Percentiles rank a stretch among this genome's conserved stretches.
Conservation (phyloP, 345 rosid species). For the Rhodamnia rubescens region DNA sequence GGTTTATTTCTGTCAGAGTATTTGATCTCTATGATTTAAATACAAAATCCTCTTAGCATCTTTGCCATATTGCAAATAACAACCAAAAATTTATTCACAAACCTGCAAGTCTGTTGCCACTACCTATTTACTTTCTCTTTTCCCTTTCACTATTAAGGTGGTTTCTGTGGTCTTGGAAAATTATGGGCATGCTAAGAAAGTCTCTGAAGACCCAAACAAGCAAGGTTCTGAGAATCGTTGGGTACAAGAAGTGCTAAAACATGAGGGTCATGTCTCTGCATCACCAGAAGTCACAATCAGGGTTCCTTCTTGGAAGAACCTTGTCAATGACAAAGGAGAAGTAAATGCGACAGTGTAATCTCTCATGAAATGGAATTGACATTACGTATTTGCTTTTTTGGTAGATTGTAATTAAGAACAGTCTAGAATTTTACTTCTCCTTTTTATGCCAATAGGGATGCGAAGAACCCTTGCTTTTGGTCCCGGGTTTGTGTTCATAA, state of each 20-base stretch:
- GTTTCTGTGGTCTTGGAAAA: slow-evolving; percentile 87
- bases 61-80: background rate
- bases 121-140: background rate
- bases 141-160: slow-evolving; percentile 29
- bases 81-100: background rate
- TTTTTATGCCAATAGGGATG: slow-evolving; percentile 52
- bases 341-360: slow-evolving; percentile 53
- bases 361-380: slow-evolving; percentile 8
- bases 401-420: background rate
- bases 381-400: background rate
- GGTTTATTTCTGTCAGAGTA: background rate
- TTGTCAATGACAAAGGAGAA: slow-evolving; percentile 80
- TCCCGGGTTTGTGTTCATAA: slow-evolving; percentile 82
- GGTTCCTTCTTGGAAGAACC: slow-evolving; percentile 64
- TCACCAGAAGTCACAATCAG: slow-evolving; percentile 25
- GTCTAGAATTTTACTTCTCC: slow-evolving; percentile 2
- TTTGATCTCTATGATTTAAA: background rate
- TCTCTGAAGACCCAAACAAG: slow-evolving; percentile 14
- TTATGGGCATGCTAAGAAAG: slow-evolving; percentile 33
- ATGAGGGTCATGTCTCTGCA: slow-evolving; percentile 48
- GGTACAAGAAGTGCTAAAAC: slow-evolving; percentile 70
- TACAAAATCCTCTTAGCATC: background rate
- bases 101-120: background rate
- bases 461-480: slow-evolving; percentile 81
- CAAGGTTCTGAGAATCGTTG: slow-evolving; percentile 40